A percentile compares a stretch with the other conserved stretches of the same genome.
Conservation (phyloP, 2,329 filamentous ascomycete genomes). For the Arthrocladium fulminans region DNA sequence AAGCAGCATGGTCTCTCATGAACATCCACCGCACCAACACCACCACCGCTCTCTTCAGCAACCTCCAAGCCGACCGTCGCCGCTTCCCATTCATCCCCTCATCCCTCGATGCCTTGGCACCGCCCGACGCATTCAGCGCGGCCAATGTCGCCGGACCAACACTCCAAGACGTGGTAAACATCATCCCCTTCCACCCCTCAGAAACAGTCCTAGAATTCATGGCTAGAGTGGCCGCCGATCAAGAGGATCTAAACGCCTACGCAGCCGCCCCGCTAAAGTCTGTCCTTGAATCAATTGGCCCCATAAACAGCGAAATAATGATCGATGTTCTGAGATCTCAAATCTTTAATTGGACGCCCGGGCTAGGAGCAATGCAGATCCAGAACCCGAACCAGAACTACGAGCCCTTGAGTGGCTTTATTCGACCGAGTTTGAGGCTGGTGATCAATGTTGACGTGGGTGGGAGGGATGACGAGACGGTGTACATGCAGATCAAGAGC, state of each 20-base stretch:
- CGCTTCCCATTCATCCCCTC: slow-evolving; percentile 2
- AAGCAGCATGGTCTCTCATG: slow-evolving; percentile 7
- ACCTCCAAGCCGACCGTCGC: slow-evolving; percentile 5
- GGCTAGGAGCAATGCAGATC: neutral
- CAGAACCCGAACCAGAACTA: slow-evolving; percentile 2
- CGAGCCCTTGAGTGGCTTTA: neutral
- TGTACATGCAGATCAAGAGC: slow-evolving; percentile 1
- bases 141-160: slow-evolving; percentile 1
- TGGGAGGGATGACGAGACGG: slow-evolving; percentile 1
- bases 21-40: neutral
- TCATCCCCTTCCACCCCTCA: neutral
- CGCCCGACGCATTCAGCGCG: slow-evolving; percentile 2
- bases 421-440: slow-evolving; percentile 4
- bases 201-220: slow-evolving; percentile 1
- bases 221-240: neutral
- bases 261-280: slow-evolving; percentile 3
- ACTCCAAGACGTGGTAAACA: slow-evolving; percentile 7
- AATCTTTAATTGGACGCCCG: slow-evolving; percentile 4
- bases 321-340: slow-evolving; percentile 1
- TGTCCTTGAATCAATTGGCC: neutral
- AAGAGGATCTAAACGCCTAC: slow-evolving; percentile 4
- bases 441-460: slow-evolving; percentile 6
- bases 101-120: neutral
- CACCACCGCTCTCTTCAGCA: slow-evolving; percentile 1
- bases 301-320: slow-evolving; percentile 1